Evolutionary conservation across 257 asterid genomes (phyloP).

Genomic region (Nicotiana obtusifolia): DNA sequence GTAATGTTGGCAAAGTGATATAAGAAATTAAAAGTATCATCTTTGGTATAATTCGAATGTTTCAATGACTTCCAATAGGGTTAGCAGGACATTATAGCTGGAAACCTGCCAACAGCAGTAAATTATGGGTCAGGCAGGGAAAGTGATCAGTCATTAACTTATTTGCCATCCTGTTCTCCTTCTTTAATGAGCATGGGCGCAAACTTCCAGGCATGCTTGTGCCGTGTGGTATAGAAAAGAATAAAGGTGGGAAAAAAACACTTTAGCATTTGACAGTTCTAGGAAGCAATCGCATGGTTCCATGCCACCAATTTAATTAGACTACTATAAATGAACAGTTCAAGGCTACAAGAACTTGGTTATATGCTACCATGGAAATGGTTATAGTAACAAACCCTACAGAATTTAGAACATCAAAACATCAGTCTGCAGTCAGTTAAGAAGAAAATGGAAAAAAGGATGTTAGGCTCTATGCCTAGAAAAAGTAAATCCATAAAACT

Average conservation of each 20-base stretch:
- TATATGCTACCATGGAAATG: not conserved
- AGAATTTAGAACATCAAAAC: constrained; percentile 2
- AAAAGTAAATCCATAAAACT: constrained; percentile 1
- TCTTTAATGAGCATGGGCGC: not conserved
- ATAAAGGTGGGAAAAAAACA: not conserved
- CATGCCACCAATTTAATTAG: not conserved
- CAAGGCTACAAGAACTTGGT: not conserved
- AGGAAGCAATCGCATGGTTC: not conserved
- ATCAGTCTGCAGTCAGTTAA: not conserved
- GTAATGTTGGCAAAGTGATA: not conserved
- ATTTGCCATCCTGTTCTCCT: not conserved
- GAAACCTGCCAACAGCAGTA: not conserved
- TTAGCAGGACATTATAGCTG: constrained; percentile 5
- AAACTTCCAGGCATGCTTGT: not conserved
- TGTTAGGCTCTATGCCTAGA: not conserved
- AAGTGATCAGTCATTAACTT: not conserved
- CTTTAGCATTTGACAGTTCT: not conserved
- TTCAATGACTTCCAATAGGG: not conserved
- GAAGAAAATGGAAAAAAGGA: not conserved
- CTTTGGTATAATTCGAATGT: not conserved
- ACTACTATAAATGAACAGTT: not conserved
- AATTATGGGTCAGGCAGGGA: not conserved
- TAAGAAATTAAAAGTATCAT: not conserved
- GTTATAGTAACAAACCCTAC: not conserved
- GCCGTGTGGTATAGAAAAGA: not conserved